A percentile compares a stretch with the other conserved stretches of the same genome.
Conservation (phyloP, 1,139 yeast genomes). For the Saccharomyces pastorianus region DNA sequence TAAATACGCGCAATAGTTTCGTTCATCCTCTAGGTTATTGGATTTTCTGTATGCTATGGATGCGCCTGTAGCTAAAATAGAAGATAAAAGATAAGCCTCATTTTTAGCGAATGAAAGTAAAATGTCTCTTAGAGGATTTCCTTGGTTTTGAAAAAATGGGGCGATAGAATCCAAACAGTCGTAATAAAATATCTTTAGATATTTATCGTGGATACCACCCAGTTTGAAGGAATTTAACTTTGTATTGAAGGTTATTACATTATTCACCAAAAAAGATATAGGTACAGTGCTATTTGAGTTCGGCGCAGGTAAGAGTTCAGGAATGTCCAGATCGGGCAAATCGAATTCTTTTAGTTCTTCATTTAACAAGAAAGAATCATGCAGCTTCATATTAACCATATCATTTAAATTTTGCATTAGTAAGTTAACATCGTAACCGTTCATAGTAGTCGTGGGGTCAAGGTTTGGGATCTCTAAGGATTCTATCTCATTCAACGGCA, state of each 20-base stretch:
- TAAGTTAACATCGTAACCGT: conserved; percentile 34
- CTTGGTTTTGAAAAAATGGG: conserved; percentile 50
- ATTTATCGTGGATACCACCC: conserved; percentile 34
- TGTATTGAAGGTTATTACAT: conserved; percentile 28
- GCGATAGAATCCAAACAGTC: conserved; percentile 52
- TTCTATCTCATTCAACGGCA: conserved; percentile 3
- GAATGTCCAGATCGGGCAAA: conserved; percentile 36
- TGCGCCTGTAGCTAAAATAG: conserved; percentile 69
- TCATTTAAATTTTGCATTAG: conserved; percentile 41
- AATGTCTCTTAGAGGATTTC: conserved; percentile 61
- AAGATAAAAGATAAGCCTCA: conserved; percentile 57
- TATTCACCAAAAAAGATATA: conserved; percentile 29
- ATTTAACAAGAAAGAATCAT: conserved; percentile 34
- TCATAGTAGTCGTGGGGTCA: conserved; percentile 17
- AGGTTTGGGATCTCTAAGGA: conserved; percentile 18
- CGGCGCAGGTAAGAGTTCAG: conserved; percentile 32
- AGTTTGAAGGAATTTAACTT: conserved; percentile 26
- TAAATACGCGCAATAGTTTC: conserved; percentile 54
- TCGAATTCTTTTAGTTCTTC: conserved; percentile 39
- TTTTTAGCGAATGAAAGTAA: conserved; percentile 50
- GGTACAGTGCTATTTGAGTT: conserved; percentile 24
- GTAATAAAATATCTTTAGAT: conserved; percentile 48
- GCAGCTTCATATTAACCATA: conserved; percentile 38
- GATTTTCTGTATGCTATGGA: conserved; percentile 42
- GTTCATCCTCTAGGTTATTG: conserved; percentile 47